phyloP scores from a whole-genome alignment of 768 basidiomycete species.

The Podaxis rugospora region DNA sequence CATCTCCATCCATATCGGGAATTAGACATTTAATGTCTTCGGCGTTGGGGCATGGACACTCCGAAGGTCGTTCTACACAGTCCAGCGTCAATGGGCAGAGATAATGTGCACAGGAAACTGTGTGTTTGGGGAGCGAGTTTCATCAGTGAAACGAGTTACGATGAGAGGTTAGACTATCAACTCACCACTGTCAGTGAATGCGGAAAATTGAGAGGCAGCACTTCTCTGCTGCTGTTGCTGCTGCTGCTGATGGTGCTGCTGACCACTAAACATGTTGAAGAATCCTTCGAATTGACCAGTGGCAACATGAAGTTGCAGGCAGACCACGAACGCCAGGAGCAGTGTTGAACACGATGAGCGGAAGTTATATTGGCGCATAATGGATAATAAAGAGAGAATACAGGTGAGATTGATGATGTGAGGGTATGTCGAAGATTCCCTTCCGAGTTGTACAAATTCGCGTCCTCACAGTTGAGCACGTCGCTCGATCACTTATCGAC shows the following conservation, averaged over 20 bases:
- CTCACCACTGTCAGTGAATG: slow-evolving; percentile 63
- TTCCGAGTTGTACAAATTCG: neutral
- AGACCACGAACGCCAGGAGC: slow-evolving; percentile 19
- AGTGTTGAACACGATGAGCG: neutral
- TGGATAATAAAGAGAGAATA: neutral
- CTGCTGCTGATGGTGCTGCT: slow-evolving; percentile 49
- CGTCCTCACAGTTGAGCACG: neutral
- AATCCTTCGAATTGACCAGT: slow-evolving; percentile 78
- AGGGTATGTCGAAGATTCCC: neutral
- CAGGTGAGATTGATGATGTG: neutral
- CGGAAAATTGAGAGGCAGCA: slow-evolving; percentile 58
- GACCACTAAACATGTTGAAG: slow-evolving; percentile 65
- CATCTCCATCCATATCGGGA: slow-evolving; percentile 52
- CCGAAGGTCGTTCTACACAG: slow-evolving; percentile 56
- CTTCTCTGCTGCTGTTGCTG: slow-evolving; percentile 56
- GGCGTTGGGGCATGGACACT: slow-evolving; percentile 75
- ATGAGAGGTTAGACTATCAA: neutral
- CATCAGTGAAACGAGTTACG: neutral
- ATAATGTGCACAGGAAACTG: slow-evolving; percentile 72
- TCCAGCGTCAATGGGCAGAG: slow-evolving; percentile 72
- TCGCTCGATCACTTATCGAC: slow-evolving; percentile 3
- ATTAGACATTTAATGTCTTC: slow-evolving; percentile 77
- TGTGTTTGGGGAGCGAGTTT: neutral
- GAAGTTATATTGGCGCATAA: neutral
- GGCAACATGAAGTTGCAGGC: slow-evolving; percentile 32